phyloP scores from a whole-genome alignment of 768 basidiomycete genomes.

The Cyathus striatus region DNA sequence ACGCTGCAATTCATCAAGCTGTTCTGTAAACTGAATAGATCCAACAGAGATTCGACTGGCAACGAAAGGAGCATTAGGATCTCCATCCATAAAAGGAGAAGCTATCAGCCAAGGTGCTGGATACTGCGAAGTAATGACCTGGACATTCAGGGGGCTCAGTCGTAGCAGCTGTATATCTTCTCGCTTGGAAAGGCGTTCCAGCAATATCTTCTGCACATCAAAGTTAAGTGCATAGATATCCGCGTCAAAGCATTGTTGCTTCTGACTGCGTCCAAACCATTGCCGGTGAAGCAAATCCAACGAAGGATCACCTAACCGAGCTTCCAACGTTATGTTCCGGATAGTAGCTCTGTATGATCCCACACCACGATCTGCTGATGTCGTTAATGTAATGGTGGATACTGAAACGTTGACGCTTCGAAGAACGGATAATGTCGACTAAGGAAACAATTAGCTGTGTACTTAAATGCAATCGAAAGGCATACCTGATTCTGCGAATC shows the following conservation, averaged over 20 bases:
- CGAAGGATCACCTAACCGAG: conserved; percentile 43
- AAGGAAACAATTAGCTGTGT: no score
- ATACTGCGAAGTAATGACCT: conserved; percentile 53
- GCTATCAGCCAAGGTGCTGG: conserved; percentile 49
- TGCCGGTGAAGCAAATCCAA: conserved; percentile 39
- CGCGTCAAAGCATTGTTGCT: conserved; percentile 31
- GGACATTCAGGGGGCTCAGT: conserved; percentile 32
- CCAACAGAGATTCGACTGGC: conserved; percentile 40
- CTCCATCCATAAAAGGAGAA: conserved; percentile 45
- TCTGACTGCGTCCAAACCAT: conserved; percentile 43
- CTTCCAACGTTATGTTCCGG: conserved; percentile 30
- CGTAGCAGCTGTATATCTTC: conserved; percentile 36
- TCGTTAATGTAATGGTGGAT: conserved; percentile 40
- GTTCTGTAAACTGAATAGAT: conserved; percentile 46
- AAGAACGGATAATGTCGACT: conserved; percentile 46
- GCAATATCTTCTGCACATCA: conserved; percentile 31
- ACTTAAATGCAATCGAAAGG: no score
- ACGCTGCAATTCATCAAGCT: conserved; percentile 46
- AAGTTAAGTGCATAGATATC: conserved; percentile 45
- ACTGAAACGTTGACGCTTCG: conserved; percentile 37
- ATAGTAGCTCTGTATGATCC: conserved; percentile 40
- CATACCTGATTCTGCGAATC: conserved; percentile 33
- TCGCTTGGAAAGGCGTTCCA: conserved; percentile 37
- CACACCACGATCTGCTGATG: conserved; percentile 21
- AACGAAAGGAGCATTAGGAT: conserved; percentile 55